Base-by-base conservation (phyloP, 2,329 filamentous ascomycete genomes). In the Hypoxylon sp. region DNA sequence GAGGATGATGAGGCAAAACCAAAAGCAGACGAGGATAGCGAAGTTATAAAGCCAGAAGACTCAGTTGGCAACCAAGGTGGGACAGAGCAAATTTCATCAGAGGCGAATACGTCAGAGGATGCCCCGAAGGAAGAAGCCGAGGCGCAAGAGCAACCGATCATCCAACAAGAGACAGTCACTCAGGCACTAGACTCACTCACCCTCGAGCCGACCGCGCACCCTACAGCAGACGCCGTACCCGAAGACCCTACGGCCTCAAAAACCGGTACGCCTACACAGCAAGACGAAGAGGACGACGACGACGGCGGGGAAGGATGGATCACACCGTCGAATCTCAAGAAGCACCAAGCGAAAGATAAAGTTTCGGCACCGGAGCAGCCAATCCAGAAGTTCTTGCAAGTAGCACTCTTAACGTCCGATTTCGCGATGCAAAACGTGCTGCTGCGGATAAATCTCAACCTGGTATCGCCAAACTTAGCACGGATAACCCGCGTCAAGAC, bases 351-450 rank as follows among this genome's bases (percentile, higher is more conserved):
- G 63, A 86, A 89, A 75, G 89, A 95, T 71, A 77, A 78, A 24
- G 79, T 81, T 20, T 80, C 82, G 1, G 78, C 82, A 18, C 79
- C 84, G 40, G 79, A 84, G 50, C 78, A 83, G 63, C 77, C 84
- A 1, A 83, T 87, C 56, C 83, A 87, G 33, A 86, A 87, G 66
- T 88, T 87, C 11, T 90, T 97, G 71, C 90, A 96, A 78, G 93
- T 92, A 14, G 95, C 93, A n/a, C 89, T 95, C 45, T 90, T 98
- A 75, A 98, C 96, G 1, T 93, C 91, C 59, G 96, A 99, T 82
- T 98, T 92, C 80, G 95, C 96, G 58, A 97, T 99, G 93, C 95
- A 98, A 81, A 98, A 98, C 77, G 93, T 98, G 6, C 87, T 96
- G 1, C 85, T 99, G 3, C 93, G 96, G 72, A 96, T 98, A 83